Percentiles rank a stretch among this genome's conserved stretches.
These are phyloP conservation scores for Fraxinus platypoda DNA, from an alignment of 305 asterid genomes.

Conservation along the genomic window DNA sequence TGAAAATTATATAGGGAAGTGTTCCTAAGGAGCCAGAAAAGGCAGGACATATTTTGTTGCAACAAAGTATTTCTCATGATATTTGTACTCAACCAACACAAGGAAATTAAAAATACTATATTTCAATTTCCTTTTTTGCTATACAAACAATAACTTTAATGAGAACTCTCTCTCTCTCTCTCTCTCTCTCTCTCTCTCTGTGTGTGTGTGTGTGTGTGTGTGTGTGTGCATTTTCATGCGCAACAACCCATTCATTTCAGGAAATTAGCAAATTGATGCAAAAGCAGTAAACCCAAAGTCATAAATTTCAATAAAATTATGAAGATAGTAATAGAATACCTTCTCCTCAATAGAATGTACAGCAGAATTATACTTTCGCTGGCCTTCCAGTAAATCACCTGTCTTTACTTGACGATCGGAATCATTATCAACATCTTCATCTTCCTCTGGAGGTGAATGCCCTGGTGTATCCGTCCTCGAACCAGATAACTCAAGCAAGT, in stretches of 20 bases:
- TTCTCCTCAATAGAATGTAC: conserved; percentile 99
- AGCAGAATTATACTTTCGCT: conserved; percentile 89
- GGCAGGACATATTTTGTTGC: neutral
- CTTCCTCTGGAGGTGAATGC: conserved; percentile 72
- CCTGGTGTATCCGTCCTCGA: conserved; percentile 71
- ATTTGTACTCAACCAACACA: neutral
- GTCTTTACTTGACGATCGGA: conserved; percentile 53
- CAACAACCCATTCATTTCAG: neutral
- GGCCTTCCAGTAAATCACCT: conserved; percentile 96
- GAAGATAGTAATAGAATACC: conserved; percentile 43
- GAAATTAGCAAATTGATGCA: neutral
- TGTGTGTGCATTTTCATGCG: neutral
- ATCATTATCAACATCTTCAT: conserved; percentile 64
- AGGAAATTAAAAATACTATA: neutral
- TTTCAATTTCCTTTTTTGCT: neutral
- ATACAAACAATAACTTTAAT: neutral
- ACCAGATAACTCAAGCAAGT: conserved; percentile 57
- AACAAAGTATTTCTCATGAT: neutral
- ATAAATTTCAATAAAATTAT: conserved; percentile 8
- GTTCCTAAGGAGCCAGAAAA: neutral
- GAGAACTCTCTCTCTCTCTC: neutral
- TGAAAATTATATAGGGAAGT: neutral
- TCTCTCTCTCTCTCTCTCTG: neutral
- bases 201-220: too few species aligned
- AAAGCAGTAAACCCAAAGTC: conserved; percentile 7